A percentile compares a stretch with the other conserved stretches of the same genome.
These are phyloP conservation scores for Rhamnella rubrinervis DNA, from an alignment of 331 rosid genomes.

Conservation along the genomic window DNA sequence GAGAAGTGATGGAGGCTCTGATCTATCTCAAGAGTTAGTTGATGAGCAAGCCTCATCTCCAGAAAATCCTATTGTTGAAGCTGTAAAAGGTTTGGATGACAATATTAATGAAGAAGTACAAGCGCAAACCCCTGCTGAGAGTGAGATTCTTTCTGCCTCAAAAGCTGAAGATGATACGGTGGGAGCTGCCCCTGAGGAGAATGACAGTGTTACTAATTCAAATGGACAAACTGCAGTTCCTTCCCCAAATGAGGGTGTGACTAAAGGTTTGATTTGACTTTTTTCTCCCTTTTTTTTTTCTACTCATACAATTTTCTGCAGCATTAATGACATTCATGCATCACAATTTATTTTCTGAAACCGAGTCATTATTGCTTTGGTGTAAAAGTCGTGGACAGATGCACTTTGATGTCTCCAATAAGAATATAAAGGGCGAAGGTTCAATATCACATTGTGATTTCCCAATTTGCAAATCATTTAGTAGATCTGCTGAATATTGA, in stretches of 20 bases:
- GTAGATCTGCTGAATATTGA: neutral
- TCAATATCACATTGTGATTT: neutral
- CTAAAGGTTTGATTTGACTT: conserved; percentile 42
- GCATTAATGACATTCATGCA: no score
- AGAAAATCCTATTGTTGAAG: conserved; percentile 40
- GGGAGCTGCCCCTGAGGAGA: conserved; percentile 29
- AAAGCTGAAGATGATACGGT: conserved; percentile 39
- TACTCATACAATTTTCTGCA: no score
- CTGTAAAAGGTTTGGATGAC: conserved; percentile 30
- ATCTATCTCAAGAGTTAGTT: conserved; percentile 23
- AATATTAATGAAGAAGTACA: conserved; percentile 34
- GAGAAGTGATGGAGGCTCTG: conserved; percentile 28
- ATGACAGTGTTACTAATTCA: conserved; percentile 23
- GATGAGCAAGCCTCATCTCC: conserved; percentile 32
- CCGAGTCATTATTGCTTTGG: neutral
- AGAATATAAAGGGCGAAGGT: neutral
- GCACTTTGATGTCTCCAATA: neutral
- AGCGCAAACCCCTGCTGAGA: conserved; percentile 23
- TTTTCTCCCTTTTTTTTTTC: no score
- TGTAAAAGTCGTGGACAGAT: neutral
- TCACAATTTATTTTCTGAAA: no score
- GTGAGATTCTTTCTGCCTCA: conserved; percentile 38
- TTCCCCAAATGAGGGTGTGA: conserved; percentile 38
- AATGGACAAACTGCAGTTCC: conserved; percentile 37
- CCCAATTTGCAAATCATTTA: neutral